A percentile compares a stretch with the other conserved stretches of the same genome.
These are phyloP conservation scores for Boechera stricta DNA, from an alignment of 345 rosid genomes.

Conservation along the genomic window DNA sequence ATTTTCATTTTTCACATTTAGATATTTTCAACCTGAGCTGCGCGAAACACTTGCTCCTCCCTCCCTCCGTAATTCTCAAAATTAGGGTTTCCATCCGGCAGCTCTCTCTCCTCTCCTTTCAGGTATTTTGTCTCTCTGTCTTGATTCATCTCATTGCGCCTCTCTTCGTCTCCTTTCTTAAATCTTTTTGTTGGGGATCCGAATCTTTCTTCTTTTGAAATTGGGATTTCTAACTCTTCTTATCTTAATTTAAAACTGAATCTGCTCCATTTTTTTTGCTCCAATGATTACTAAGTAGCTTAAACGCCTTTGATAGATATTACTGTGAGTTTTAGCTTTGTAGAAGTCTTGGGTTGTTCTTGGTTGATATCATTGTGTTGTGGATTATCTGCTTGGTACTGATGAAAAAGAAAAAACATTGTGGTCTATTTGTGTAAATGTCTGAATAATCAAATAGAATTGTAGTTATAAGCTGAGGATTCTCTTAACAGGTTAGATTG, in stretches of 20 bases:
- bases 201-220: not conserved
- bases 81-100: constrained; percentile 44
- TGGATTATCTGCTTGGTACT: too few species aligned
- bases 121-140: constrained; percentile 31
- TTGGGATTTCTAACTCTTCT: constrained; percentile 25
- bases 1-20: not conserved
- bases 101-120: constrained; percentile 6
- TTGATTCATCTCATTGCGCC: constrained; percentile 22
- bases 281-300: not conserved
- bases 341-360: not conserved
- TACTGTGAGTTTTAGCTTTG: constrained; percentile 5
- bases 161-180: constrained; percentile 20
- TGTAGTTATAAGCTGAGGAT: constrained; percentile 47
- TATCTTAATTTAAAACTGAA: not conserved
- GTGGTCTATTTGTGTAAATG: not conserved
- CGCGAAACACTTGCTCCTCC: constrained; percentile 18
- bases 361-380: not conserved
- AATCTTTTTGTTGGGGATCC: constrained; percentile 1
- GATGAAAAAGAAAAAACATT: not conserved
- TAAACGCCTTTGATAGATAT: not conserved
- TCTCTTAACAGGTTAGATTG: constrained; percentile 50
- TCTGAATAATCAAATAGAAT: constrained; percentile 17
- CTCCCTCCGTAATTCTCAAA: constrained; percentile 26
- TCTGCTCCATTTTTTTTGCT: not conserved
- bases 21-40: constrained; percentile 22